A percentile compares a stretch with the other conserved stretches of the same genome.
Evolutionary conservation across 1,284 basidiomycete species (phyloP).

Genomic region (Marasmius tenuissimus): DNA sequence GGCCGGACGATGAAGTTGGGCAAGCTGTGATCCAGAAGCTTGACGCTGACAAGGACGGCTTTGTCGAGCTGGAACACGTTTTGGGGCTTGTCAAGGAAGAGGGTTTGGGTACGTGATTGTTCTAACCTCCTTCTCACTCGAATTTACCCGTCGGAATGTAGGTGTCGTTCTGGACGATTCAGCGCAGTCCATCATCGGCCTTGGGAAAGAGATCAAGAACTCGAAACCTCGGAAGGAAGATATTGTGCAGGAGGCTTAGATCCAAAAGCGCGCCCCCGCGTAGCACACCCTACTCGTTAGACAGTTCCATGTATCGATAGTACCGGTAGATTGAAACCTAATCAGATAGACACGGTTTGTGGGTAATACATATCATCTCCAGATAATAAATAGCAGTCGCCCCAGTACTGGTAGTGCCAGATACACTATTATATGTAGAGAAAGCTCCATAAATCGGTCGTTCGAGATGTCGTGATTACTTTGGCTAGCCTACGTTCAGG

Average conservation of each 20-base stretch:
- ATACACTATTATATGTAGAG: background rate
- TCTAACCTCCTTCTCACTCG: conserved; percentile 3
- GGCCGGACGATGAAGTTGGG: conserved; percentile 88
- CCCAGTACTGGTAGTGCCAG: conserved; percentile 11
- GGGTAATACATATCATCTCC: background rate
- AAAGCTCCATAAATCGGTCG: too few species aligned
- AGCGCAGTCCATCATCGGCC: conserved; percentile 70
- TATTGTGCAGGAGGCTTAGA: conserved; percentile 66
- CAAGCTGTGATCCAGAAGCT: conserved; percentile 90
- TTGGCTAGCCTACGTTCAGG: conserved; percentile 9
- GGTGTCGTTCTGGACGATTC: conserved; percentile 76
- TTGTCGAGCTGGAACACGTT: conserved; percentile 86
- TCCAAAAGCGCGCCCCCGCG: background rate
- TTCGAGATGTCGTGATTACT: too few species aligned
- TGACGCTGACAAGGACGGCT: conserved; percentile 95
- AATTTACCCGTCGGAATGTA: conserved; percentile 22
- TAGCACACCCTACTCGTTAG: background rate
- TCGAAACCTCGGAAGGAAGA: conserved; percentile 83
- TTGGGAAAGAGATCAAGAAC: conserved; percentile 74
- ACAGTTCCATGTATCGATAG: background rate
- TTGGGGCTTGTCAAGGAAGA: conserved; percentile 78
- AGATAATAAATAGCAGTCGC: background rate
- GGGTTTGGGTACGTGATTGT: conserved; percentile 57
- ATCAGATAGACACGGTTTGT: background rate
- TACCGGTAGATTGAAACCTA: background rate